Conservation (phyloP, 2,329 filamentous ascomycete species). For the Geosmithia morbida region DNA sequence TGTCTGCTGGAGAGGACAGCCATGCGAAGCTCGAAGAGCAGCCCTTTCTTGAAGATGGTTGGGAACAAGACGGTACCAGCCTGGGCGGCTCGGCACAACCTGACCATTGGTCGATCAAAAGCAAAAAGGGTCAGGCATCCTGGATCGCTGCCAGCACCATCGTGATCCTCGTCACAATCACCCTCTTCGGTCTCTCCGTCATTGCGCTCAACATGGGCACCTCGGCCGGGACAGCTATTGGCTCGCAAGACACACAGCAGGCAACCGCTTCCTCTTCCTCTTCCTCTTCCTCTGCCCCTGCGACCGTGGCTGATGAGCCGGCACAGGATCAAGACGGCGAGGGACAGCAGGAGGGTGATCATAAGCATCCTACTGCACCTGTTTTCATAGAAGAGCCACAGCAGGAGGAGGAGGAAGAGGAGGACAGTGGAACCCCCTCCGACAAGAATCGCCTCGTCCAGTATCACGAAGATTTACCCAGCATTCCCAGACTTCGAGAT, state of each 20-base stretch:
- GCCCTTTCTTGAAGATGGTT: not conserved
- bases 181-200: constrained; percentile 8
- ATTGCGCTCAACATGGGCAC: constrained; percentile 8
- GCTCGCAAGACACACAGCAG: no score
- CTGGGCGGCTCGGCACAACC: not conserved
- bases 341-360: not conserved
- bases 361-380: not conserved
- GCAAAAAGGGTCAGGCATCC: not conserved
- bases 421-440: not conserved
- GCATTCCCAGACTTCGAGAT: constrained; percentile 12
- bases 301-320: no score
- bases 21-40: not conserved
- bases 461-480: constrained; percentile 10
- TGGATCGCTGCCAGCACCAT: constrained; percentile 3
- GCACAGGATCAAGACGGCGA: no score
- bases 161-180: constrained; percentile 9
- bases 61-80: not conserved
- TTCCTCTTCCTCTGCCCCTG: no score
- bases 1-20: not conserved
- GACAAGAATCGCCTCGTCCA: constrained; percentile 6
- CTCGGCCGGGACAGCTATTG: not conserved
- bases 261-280: no score
- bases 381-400: not conserved
- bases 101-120: not conserved
- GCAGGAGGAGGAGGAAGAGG: not conserved